A percentile compares a stretch with the other conserved stretches of the same genome.
Evolutionary conservation across 306 rosid genomes (phyloP).

Genomic region (Arachis hypogaea): DNA sequence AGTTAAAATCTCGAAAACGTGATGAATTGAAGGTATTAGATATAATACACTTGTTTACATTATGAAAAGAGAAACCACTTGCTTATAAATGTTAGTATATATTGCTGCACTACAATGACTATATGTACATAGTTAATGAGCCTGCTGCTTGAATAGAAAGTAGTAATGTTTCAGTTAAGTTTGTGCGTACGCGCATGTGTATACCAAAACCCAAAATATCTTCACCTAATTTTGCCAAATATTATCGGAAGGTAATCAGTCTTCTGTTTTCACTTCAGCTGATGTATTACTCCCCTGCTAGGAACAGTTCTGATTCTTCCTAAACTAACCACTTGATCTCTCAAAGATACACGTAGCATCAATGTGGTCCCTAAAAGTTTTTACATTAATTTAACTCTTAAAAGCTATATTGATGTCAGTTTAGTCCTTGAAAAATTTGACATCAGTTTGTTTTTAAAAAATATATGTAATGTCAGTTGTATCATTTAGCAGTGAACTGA

Average conservation of each 20-base stretch:
- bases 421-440: too few species aligned
- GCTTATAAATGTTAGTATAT: conserved; percentile 17
- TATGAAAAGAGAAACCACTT: not conserved
- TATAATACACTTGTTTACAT: conserved; percentile 1
- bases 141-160: conserved; percentile 19
- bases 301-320: too few species aligned
- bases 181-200: not conserved
- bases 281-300: not conserved
- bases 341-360: too few species aligned
- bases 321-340: too few species aligned
- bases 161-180: conserved; percentile 1
- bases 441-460: too few species aligned
- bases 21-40: conserved; percentile 86
- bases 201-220: not conserved
- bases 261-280: conserved; percentile 23
- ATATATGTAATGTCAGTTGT: too few species aligned
- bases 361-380: too few species aligned
- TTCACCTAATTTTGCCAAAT: conserved; percentile 28
- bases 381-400: too few species aligned
- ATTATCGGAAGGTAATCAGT: conserved; percentile 8
- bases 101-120: conserved; percentile 16
- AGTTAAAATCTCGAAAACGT: conserved; percentile 91
- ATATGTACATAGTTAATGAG: conserved; percentile 17
- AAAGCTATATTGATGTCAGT: too few species aligned
- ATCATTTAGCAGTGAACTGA: too few species aligned